Percentiles rank a stretch among this genome's conserved stretches.
phyloP scores from a whole-genome alignment of 192 early-diverging fungal genomes.

The Podila epicladia region DNA sequence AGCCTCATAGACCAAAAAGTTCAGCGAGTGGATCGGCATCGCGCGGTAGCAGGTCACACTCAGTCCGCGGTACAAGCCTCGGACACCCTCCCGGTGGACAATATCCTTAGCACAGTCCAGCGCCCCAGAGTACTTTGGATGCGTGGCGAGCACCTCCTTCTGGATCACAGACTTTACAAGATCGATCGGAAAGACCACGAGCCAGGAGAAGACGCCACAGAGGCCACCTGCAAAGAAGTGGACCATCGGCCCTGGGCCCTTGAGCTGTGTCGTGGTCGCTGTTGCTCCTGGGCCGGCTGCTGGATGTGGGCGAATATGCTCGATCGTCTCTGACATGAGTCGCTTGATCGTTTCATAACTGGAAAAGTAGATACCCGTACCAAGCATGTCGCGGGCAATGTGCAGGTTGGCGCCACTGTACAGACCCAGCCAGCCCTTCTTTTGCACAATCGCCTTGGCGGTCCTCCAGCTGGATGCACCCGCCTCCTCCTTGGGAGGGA shows the following conservation, averaged over 20 bases:
- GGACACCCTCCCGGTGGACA: conserved; percentile 60
- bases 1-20: conserved; percentile 82
- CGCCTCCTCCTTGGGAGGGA: conserved; percentile 26
- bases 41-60: conserved; percentile 79
- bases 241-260: conserved; percentile 67
- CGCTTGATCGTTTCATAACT: conserved; percentile 71
- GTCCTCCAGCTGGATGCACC: conserved; percentile 62
- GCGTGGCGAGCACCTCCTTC: conserved; percentile 70
- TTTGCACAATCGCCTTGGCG: conserved; percentile 57
- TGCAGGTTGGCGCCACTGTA: conserved; percentile 58
- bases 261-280: conserved; percentile 8
- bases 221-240: conserved; percentile 82
- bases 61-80: conserved; percentile 77
- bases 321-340: conserved; percentile 55
- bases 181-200: conserved; percentile 82
- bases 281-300: conserved; percentile 20
- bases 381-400: conserved; percentile 67
- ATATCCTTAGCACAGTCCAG: conserved; percentile 62
- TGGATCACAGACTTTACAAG: conserved; percentile 81
- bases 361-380: conserved; percentile 79
- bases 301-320: conserved; percentile 39
- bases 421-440: conserved; percentile 59
- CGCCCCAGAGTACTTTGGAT: conserved; percentile 53
- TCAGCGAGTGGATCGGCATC: conserved; percentile 84
- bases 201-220: conserved; percentile 81